Conservation (phyloP, 345 rosid species). For the Acer negundo region DNA sequence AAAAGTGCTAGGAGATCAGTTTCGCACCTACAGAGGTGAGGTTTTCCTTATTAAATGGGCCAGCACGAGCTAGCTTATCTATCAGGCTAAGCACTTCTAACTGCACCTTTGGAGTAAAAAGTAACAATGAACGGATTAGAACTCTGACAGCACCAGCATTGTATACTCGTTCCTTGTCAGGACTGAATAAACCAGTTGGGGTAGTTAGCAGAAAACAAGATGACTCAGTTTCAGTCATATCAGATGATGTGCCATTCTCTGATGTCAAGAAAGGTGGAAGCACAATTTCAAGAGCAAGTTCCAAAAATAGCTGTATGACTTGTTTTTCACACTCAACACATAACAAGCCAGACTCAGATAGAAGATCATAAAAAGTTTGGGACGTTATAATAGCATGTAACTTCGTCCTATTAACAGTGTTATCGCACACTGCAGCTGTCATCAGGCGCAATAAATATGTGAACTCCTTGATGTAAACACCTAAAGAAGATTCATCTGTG, state of each 20-base stretch:
- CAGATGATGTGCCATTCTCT: constrained; percentile 48
- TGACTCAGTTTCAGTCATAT: constrained; percentile 47
- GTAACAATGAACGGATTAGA: constrained; percentile 83
- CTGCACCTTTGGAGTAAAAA: constrained; percentile 92
- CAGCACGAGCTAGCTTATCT: constrained; percentile 81
- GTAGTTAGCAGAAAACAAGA: constrained; percentile 54
- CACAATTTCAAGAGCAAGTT: constrained; percentile 94
- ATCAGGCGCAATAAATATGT: constrained; percentile 83
- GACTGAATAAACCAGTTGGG: constrained; percentile 63
- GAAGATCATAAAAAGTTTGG: constrained; percentile 89
- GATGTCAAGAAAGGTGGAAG: constrained; percentile 82
- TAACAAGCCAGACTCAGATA: constrained; percentile 91
- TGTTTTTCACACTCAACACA: constrained; percentile 93
- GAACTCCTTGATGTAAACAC: constrained; percentile 66
- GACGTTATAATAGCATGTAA: constrained; percentile 79
- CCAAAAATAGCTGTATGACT: constrained; percentile 87
- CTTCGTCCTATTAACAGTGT: constrained; percentile 80
- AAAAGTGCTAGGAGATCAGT: constrained; percentile 18
- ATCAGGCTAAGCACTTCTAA: constrained; percentile 78
- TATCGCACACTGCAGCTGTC: constrained; percentile 84
- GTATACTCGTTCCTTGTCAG: constrained; percentile 80
- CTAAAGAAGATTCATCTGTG: constrained; percentile 55
- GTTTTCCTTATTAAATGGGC: constrained; percentile 92
- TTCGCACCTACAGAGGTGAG: constrained; percentile 92
- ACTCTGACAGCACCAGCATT: constrained; percentile 91